Evolutionary conservation across 2,329 filamentous ascomycete genomes (phyloP).

Genomic region (Ramularia collo-cygni): DNA sequence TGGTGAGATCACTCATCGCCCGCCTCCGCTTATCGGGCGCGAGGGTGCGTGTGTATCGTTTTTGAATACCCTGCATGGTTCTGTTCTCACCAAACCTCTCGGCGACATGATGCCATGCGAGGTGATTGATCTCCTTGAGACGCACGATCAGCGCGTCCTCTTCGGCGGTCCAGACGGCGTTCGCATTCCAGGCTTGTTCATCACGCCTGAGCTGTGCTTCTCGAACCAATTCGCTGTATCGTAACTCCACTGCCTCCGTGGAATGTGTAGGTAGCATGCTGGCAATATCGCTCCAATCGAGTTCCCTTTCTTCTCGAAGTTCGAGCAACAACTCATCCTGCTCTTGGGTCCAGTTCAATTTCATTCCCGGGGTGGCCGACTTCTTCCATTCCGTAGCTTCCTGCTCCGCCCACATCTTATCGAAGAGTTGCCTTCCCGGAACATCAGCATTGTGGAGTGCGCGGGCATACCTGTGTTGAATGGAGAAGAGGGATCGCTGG

Average conservation of each 20-base stretch:
- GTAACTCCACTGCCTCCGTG: slow-evolving; percentile 10
- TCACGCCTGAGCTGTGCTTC: neutral
- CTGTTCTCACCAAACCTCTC: slow-evolving; percentile 1
- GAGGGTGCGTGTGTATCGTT: neutral
- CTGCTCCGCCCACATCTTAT: too few species aligned
- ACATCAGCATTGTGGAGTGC: slow-evolving; percentile 10
- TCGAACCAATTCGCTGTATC: slow-evolving; percentile 16
- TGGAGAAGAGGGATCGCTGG: slow-evolving; percentile 18
- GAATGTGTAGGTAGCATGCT: slow-evolving; percentile 12
- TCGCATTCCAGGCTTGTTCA: neutral
- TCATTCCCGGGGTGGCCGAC: slow-evolving; percentile 2
- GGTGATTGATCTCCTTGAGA: slow-evolving; percentile 7
- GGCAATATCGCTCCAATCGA: slow-evolving; percentile 23
- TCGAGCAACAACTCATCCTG: slow-evolving; percentile 33
- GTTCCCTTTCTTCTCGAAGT: slow-evolving; percentile 22
- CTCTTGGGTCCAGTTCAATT: slow-evolving; percentile 25
- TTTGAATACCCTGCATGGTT: neutral
- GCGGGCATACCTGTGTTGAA: slow-evolving; percentile 19
- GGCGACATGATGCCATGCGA: slow-evolving; percentile 7
- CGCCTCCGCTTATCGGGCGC: neutral
- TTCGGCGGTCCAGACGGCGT: slow-evolving; percentile 3
- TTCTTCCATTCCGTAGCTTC: too few species aligned
- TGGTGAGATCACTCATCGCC: neutral
- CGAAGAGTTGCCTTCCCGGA: slow-evolving; percentile 2
- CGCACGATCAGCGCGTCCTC: slow-evolving; percentile 10